Evolutionary conservation across 345 rosid species (phyloP).

Genomic region (Psidium guajava): DNA sequence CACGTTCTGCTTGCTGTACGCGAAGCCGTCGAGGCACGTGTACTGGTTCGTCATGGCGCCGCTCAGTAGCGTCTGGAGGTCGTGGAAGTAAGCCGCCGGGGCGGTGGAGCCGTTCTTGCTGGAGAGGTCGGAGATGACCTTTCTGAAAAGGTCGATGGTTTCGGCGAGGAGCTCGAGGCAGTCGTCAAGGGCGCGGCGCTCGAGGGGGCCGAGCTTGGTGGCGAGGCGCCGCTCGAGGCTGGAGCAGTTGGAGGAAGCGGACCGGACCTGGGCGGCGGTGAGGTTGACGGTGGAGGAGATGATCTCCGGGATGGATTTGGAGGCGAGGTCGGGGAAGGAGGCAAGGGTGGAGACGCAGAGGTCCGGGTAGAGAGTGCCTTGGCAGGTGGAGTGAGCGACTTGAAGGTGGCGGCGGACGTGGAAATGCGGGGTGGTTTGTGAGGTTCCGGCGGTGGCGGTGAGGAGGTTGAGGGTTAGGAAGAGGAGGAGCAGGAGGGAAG

Average conservation of each 20-base stretch:
- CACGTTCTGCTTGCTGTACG: conserved; percentile 19
- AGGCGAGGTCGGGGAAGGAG: conserved; percentile 29
- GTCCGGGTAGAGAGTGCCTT: conserved; percentile 1
- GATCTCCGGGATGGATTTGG: conserved; percentile 29
- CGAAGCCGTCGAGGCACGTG: conserved; percentile 88
- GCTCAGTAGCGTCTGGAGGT: conserved; percentile 53
- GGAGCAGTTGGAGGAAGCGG: conserved; percentile 39
- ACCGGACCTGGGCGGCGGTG: conserved; percentile 34
- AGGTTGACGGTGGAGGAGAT: conserved; percentile 39
- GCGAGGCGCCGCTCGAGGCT: conserved; percentile 13
- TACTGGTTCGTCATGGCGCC: conserved; percentile 79
- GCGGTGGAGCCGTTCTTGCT: not conserved
- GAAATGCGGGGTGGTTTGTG: not conserved
- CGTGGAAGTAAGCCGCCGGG: conserved; percentile 22
- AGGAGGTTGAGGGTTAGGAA: not conserved
- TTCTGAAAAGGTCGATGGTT: conserved; percentile 33
- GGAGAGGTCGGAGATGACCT: conserved; percentile 36
- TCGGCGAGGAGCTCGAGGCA: conserved; percentile 53
- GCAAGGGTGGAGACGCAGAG: conserved; percentile 56
- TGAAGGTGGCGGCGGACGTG: conserved; percentile 5
- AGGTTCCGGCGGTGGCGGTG: not conserved
- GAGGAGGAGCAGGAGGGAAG: not conserved
- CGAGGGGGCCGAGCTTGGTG: conserved; percentile 13
- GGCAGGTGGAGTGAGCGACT: conserved; percentile 3
- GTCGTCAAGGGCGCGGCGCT: conserved; percentile 42